Evolutionary conservation across 768 basidiomycete species (phyloP), one percentile per base, ranked within the genome.

Genomic region (Suillus alpinus): DNA sequence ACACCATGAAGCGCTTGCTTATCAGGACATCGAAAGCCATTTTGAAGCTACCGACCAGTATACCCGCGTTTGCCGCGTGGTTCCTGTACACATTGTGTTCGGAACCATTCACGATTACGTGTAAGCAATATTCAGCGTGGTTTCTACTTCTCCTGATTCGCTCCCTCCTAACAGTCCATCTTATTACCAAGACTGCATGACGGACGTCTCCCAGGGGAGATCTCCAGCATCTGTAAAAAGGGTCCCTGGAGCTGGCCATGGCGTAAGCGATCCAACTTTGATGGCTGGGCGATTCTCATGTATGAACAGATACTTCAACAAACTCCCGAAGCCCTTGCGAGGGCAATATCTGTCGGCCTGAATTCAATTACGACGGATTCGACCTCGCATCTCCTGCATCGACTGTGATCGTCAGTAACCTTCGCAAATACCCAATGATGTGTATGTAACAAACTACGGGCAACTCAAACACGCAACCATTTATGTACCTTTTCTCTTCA

Each of bases 1-100:
- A 36, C 67, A 71, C 23, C 79, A 81, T 56, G 83, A 83, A 69
- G 79, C 82, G 0, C 62, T 75, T 0, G 78, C 78, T 26, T 84
- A 79, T 62, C 76, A 75, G 1, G 80, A 81, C 60, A 69, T 72
- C 37, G 75, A 80, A 56, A 77, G 77, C 6, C 80, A 81, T 53
- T 79, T 78, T 59, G 79, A 79, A 60, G 75, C 76, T 3, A 71
- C 75, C 0, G 44, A 65, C 3, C 69, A 77, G 26, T 61, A 82
- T 1, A 66, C 64, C 5, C 68, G 72, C 37, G 64, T 83, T 10
- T 76, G 75, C 51, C 65, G 65, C 53, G 60, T 64, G 0, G 47
- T 81, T 7, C 79, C 81, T 20, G 63, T 82, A 8, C 83, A 84
- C 63, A 52, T 81, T 31, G 75, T 84, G n/a, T 83, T 81, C 78